Conservation (phyloP, 2,329 filamentous ascomycete genomes). For the Ophiostoma pallidulum region DNA sequence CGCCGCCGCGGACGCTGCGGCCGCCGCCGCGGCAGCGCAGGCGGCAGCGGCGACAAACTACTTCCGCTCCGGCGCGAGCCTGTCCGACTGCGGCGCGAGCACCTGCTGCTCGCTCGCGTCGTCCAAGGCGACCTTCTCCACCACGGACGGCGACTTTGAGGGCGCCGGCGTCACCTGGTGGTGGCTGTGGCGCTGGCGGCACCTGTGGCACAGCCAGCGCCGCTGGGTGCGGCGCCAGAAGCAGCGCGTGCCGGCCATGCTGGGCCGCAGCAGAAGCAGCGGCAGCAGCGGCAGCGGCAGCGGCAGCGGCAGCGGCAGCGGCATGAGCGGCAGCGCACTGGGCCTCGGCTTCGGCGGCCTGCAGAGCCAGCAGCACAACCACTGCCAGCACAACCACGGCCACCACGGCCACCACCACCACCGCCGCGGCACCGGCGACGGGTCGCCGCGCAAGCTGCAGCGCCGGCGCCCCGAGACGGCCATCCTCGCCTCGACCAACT, state of each 20-base stretch:
- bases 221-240: conserved; percentile 5
- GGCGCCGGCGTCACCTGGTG: conserved; percentile 10
- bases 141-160: conserved; percentile 11
- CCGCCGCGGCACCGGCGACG: neutral
- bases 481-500: conserved; percentile 10
- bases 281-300: neutral
- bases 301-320: neutral
- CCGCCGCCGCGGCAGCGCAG: neutral
- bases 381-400: conserved; percentile 11
- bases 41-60: neutral
- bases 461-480: conserved; percentile 9
- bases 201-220: conserved; percentile 9
- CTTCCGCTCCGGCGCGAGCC: neutral
- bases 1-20: neutral
- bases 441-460: conserved; percentile 9
- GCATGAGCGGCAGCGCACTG: too few relatives aligned
- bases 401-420: conserved; percentile 11
- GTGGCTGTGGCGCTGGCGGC: conserved; percentile 15
- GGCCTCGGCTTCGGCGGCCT: too few relatives aligned
- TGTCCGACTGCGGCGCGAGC: conserved; percentile 11
- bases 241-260: neutral
- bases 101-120: conserved; percentile 12
- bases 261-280: neutral
- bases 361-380: conserved; percentile 2
- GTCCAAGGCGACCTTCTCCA: conserved; percentile 1